phyloP scores from a whole-genome alignment of 345 rosid species.

The Acer negundo region DNA sequence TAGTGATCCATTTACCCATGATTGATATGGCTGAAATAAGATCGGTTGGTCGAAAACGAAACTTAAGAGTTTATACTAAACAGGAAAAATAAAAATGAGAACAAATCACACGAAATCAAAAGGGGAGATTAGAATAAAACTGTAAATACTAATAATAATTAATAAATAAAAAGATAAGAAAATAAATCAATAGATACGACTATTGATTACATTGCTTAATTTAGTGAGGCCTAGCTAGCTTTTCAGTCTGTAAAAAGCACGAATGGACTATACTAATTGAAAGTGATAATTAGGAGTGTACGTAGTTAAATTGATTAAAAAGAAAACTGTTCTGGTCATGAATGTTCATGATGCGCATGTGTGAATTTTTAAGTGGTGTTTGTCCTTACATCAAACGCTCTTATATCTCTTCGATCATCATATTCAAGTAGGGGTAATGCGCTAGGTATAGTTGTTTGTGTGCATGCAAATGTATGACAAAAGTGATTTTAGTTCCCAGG shows the following conservation, averaged over 20 bases:
- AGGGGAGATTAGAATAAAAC: no score
- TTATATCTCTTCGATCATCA: neutral
- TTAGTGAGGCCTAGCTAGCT: no score
- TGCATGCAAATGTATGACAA: neutral
- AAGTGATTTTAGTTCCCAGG: neutral
- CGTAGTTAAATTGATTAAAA: neutral
- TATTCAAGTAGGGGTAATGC: neutral
- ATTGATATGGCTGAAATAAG: neutral
- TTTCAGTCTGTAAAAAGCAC: no score
- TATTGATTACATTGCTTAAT: no score
- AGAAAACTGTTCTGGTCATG: neutral
- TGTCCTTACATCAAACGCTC: neutral
- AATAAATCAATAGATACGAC: no score
- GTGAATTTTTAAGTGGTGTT: neutral
- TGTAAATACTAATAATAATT: no score
- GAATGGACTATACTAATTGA: no score
- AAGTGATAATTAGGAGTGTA: no score
- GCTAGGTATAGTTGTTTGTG: neutral
- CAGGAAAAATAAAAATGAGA: neutral
- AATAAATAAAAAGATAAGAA: no score
- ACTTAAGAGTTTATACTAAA: neutral
- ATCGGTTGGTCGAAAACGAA: neutral
- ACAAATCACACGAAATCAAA: neutral
- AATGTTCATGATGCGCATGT: conserved; percentile 4
- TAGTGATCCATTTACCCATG: neutral